Evolutionary conservation across 148 eudicot genomes (phyloP), one percentile per base, ranked within the genome.

Genomic region (Silene uniflora): DNA sequence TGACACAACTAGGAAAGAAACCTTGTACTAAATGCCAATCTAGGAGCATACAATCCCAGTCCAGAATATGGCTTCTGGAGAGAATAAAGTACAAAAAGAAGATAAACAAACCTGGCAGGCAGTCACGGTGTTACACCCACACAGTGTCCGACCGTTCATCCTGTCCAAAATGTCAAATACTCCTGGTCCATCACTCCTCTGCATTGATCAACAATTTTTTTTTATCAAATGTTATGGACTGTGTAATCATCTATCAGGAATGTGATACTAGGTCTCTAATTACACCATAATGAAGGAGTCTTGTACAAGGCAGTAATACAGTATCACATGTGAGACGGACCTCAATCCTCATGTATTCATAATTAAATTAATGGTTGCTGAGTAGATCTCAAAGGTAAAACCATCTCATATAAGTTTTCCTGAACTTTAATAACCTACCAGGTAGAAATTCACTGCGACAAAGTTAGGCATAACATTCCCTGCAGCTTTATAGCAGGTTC

Each of bases 121-220:
- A 76, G 86, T 79, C 69, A 95, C 79, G 27, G 97, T 82, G 84
- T 67, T 82, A 46, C 99, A 95, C 25, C 99, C 99, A 84, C 99
- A 95, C 73, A 95, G 73, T 59, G 89, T 79, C 69, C 80, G 86
- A 65, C 99, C 99, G 77, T 92, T 95, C 97, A 95, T 91, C 66
- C 74, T 81, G 79, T 95, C 98, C 83, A 95, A 63, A 70, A 81
- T 85, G 44, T 92, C 90, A 55, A 92, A 95, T 70, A 86, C 94
- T 29, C 99, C 99, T 72, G 93, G 89, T 70, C 99, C 99, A 78
- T 95, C 98, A 78, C 97, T 95, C 73, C 99, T 92, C 99, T 95
- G 97, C 56, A 84, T 73, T 68, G 17, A 85, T 61, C 14, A 52
- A 52, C 56, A 52, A 52, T 6, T 47, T 47, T 47, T 47, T 6